A percentile compares a stretch with the other conserved stretches of the same genome.
Conservation (phyloP, 306 rosid species). For the Mimosa bimucronata region DNA sequence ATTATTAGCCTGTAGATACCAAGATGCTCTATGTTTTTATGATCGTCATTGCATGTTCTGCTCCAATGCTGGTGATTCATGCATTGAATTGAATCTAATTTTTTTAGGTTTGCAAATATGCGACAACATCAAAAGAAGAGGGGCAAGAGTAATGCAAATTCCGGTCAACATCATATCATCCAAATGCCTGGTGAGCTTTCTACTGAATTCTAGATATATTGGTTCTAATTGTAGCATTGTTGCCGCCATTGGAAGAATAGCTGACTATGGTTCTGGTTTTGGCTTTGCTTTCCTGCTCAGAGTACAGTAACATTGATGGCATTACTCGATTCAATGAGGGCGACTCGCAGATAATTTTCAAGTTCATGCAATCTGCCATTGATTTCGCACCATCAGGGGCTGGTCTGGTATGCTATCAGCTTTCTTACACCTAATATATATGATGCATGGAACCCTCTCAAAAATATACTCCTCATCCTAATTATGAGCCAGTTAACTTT, state of each 20-base stretch:
- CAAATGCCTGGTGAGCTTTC: slow-evolving; percentile 74
- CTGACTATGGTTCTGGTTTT: slow-evolving; percentile 32
- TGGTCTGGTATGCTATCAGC: slow-evolving; percentile 52
- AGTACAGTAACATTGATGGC: slow-evolving; percentile 80
- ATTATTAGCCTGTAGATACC: background rate
- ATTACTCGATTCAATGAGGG: slow-evolving; percentile 77
- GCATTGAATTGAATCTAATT: slow-evolving; percentile 27
- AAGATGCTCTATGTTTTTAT: background rate
- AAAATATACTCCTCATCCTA: too few species aligned
- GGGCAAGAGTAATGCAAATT: slow-evolving; percentile 97
- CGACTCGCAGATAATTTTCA: slow-evolving; percentile 57
- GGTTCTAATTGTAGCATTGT: slow-evolving; percentile 7
- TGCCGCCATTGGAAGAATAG: slow-evolving; percentile 15
- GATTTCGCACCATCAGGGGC: slow-evolving; percentile 65
- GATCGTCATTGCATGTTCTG: slow-evolving; percentile 4
- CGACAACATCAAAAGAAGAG: slow-evolving; percentile 84
- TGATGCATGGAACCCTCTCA: background rate
- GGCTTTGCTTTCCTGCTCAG: slow-evolving; percentile 37
- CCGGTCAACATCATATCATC: slow-evolving; percentile 97
- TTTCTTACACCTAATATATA: slow-evolving; percentile 3
- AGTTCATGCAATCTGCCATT: slow-evolving; percentile 69
- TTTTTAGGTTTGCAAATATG: slow-evolving; percentile 77
- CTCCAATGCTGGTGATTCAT: background rate
- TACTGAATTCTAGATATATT: slow-evolving; percentile 20
- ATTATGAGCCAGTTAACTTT: too few species aligned